phyloP scores from a whole-genome alignment of 2,329 filamentous ascomycete genomes.

The Xylaria multiplex region DNA sequence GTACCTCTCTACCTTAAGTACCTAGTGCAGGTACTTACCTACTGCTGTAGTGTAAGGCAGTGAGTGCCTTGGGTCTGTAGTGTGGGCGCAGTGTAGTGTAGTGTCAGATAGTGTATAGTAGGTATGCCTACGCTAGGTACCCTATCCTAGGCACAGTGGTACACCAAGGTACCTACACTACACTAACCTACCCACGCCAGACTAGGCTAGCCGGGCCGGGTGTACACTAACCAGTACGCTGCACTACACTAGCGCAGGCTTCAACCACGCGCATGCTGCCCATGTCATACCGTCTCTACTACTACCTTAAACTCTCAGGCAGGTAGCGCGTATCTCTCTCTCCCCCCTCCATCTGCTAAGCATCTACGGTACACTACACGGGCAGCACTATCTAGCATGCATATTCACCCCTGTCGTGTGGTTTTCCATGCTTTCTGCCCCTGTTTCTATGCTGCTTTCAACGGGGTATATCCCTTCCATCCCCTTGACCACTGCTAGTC shows the following conservation, averaged over 20 bases:
- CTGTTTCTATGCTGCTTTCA: slow-evolving; percentile 23
- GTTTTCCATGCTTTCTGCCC: slow-evolving; percentile 22
- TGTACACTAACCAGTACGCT: slow-evolving; percentile 12
- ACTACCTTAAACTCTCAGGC: neutral
- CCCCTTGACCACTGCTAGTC: slow-evolving; percentile 15
- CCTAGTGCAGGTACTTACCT: neutral
- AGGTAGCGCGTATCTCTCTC: slow-evolving; percentile 4
- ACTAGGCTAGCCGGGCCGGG: slow-evolving; percentile 33
- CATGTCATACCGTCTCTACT: slow-evolving; percentile 16
- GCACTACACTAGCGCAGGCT: slow-evolving; percentile 12
- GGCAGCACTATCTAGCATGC: slow-evolving; percentile 18
- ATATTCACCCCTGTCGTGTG: slow-evolving; percentile 25
- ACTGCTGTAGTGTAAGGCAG: neutral
- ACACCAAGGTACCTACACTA: neutral
- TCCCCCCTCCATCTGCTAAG: neutral
- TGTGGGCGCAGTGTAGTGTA: neutral
- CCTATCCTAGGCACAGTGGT: neutral
- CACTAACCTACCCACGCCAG: slow-evolving; percentile 19
- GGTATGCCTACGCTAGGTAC: neutral
- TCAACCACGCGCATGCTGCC: slow-evolving; percentile 23
- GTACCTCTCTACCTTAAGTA: no score
- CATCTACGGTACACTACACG: slow-evolving; percentile 2
- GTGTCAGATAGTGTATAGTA: no score
- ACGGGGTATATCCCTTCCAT: slow-evolving; percentile 24
- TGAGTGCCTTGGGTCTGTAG: neutral